A percentile compares a stretch with the other conserved stretches of the same genome.
Evolutionary conservation across 352 stramenopile species (phyloP).

Genomic region (Globisporangium perplexum): DNA sequence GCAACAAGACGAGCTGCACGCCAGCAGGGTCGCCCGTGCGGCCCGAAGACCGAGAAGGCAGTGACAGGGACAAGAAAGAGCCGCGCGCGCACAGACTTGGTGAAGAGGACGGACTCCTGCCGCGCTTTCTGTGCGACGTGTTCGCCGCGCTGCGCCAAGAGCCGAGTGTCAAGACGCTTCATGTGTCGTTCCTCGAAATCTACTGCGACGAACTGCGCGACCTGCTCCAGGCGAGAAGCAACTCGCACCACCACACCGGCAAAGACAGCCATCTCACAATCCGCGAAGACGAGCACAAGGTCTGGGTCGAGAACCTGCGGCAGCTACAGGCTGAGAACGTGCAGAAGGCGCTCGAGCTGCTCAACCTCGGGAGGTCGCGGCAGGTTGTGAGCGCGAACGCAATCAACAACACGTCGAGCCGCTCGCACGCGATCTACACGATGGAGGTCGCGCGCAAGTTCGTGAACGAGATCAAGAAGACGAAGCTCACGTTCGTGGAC

Average conservation of each 20-base stretch:
- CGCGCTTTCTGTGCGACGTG: conserved; percentile 43
- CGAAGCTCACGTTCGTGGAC: conserved; percentile 61
- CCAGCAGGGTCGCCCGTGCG: conserved; percentile 10
- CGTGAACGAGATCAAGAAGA: conserved; percentile 35
- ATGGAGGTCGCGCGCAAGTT: conserved; percentile 41
- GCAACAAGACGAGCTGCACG: conserved; percentile 22
- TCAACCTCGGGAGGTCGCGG: conserved; percentile 32
- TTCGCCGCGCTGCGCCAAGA: conserved; percentile 35
- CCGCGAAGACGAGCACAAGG: conserved; percentile 32
- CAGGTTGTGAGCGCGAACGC: conserved; percentile 38
- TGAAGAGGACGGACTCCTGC: conserved; percentile 38
- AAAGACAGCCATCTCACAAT: conserved; percentile 23
- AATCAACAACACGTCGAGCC: conserved; percentile 55
- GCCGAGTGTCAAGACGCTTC: conserved; percentile 28
- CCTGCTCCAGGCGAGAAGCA: conserved; percentile 49
- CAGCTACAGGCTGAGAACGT: conserved; percentile 30
- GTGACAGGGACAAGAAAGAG: not conserved
- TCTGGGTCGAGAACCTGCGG: conserved; percentile 38
- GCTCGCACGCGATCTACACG: conserved; percentile 58
- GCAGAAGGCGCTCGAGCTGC: conserved; percentile 33
- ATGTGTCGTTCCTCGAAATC: conserved; percentile 85
- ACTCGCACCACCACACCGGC: not conserved
- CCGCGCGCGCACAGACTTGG: conserved; percentile 1
- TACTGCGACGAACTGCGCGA: conserved; percentile 93
- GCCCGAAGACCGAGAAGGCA: not conserved